Evolutionary conservation across 305 asterid species (phyloP).

Genomic region (Fraxinus sp.): DNA sequence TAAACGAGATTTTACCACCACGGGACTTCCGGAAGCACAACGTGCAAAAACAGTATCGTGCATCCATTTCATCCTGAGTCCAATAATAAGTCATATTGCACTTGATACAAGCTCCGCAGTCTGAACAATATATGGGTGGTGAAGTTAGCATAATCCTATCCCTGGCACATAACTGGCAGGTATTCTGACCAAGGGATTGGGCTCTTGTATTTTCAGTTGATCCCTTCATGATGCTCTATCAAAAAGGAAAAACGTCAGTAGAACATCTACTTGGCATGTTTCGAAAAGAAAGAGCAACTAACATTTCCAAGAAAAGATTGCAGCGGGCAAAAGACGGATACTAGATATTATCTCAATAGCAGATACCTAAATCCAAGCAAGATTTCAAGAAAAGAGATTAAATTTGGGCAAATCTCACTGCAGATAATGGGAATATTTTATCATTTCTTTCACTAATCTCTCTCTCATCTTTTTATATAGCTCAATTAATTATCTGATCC

Average conservation of each 20-base stretch:
- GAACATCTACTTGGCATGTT: slow-evolving; percentile 4
- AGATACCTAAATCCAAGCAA: not conserved
- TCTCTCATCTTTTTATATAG: not conserved
- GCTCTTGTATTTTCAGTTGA: slow-evolving; percentile 24
- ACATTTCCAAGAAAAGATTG: not conserved
- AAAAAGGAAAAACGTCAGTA: slow-evolving; percentile 9
- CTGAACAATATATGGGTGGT: slow-evolving; percentile 50
- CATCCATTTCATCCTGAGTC: slow-evolving; percentile 39
- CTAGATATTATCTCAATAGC: not conserved
- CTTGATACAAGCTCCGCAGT: slow-evolving; percentile 50
- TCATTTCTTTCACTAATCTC: not conserved
- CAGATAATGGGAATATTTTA: not conserved
- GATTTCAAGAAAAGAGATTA: not conserved
- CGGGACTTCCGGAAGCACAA: slow-evolving; percentile 46
- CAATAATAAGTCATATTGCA: slow-evolving; percentile 41
- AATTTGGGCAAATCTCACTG: not conserved
- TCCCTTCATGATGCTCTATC: slow-evolving; percentile 29
- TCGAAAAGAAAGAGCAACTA: not conserved
- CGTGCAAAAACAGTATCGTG: slow-evolving; percentile 48
- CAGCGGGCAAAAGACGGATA: not conserved
- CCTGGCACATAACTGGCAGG: slow-evolving; percentile 59
- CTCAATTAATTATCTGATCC: not conserved
- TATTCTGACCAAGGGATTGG: slow-evolving; percentile 33
- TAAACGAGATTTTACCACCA: slow-evolving; percentile 41
- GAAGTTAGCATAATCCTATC: slow-evolving; percentile 45